Evolutionary conservation across 805 yeast species (phyloP), one percentile per base, ranked within the genome.

Genomic region (Schizosaccharomyces japonicus): DNA sequence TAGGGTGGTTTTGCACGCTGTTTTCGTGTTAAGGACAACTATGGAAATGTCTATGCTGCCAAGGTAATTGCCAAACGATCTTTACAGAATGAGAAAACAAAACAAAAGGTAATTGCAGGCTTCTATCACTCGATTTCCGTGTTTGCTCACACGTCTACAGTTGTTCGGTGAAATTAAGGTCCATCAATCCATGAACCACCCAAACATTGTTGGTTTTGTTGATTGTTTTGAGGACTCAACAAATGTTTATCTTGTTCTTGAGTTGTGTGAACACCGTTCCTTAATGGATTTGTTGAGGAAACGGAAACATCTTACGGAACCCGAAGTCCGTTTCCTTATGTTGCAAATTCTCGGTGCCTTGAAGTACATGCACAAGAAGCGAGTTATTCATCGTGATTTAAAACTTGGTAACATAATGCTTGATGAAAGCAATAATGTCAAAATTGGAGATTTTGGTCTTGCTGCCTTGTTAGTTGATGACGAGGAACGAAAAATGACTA

Each of bases 221-320:
- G 98, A 90, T 62, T 90, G 98, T 65, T 90, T 90, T 61, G 99
- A 90, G 65, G 99, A 90, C 63, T 92, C 83, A 57, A 75, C 74
- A 49, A 90, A 90, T 58, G 96, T 90, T 47, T 90, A 90, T 63
- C 84, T 90, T 50, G 68, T 90, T 53, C 69, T 90, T 49, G 99
- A 90, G 61, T 82, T 90, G 51, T 90, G 99, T 64, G 85, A 94
- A 30, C 81, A 87, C 61, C 94, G 85, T 39, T 80, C 94, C 1
- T 68, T 90, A 56, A 83, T 84, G 94, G 96, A 90, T 54, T 69
- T 90, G 60, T 68, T 87, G 53, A 80, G 83, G 57, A 72, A 76
- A 44, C 76, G 98, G 62, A 82, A 81, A 59, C 63, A 73, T n/a
- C 70, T 90, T 33, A 73, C 81, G 13, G 98, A 85, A 61, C 83